Evolutionary conservation across 768 basidiomycete genomes (phyloP).

Genomic region (Chalciporus sphaerocephalus): DNA sequence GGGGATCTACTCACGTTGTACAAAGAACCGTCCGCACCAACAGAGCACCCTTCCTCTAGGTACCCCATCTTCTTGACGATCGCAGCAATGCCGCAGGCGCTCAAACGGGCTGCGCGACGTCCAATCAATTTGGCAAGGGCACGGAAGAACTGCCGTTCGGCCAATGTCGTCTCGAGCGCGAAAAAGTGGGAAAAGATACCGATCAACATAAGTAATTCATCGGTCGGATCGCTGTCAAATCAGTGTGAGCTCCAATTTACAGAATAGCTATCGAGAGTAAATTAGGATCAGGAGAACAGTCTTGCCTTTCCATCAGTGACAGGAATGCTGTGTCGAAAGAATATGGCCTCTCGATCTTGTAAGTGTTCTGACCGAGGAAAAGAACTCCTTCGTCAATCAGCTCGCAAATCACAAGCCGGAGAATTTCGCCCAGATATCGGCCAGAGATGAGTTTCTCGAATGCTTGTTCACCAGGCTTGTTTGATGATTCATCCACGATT

Average conservation of each 20-base stretch:
- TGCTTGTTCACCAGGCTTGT: constrained; percentile 94
- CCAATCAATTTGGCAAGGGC: constrained; percentile 88
- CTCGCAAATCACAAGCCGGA: constrained; percentile 91
- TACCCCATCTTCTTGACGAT: constrained; percentile 94
- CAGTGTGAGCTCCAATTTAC: neutral
- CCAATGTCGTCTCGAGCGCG: constrained; percentile 90
- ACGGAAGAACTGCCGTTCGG: constrained; percentile 96
- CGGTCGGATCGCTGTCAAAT: constrained; percentile 77
- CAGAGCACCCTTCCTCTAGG: constrained; percentile 82
- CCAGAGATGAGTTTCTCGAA: constrained; percentile 98
- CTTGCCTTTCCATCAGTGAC: constrained; percentile 90
- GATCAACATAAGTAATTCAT: constrained; percentile 93
- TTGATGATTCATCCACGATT: constrained; percentile 88
- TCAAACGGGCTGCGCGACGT: constrained; percentile 82
- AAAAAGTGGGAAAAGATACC: constrained; percentile 98
- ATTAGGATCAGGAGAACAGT: neutral
- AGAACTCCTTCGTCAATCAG: constrained; percentile 95
- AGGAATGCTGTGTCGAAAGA: constrained; percentile 95
- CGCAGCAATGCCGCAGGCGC: constrained; percentile 94
- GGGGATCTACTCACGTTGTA: constrained; percentile 66
- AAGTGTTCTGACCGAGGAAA: constrained; percentile 97
- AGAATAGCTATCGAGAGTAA: neutral
- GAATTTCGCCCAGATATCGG: constrained; percentile 92
- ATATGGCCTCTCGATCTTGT: constrained; percentile 93
- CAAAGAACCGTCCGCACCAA: constrained; percentile 91